Evolutionary conservation across 495 filamentous ascomycete genomes (phyloP).

Genomic region (Neurospora pannonica): DNA sequence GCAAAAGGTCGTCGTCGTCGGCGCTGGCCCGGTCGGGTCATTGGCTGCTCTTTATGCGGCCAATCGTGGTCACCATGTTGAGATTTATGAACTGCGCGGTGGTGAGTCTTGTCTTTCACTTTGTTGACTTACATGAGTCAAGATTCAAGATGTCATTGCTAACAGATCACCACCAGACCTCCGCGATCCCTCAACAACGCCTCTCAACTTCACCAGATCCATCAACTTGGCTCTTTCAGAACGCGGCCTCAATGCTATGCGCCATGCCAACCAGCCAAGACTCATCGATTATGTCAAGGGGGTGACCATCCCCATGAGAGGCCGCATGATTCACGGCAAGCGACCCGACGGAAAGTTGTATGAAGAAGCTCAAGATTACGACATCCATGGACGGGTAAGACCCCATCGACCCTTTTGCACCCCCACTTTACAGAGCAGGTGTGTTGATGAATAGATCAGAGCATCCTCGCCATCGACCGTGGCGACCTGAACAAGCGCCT

Average conservation of each 20-base stretch:
- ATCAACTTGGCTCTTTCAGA: constrained; percentile 95
- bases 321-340: constrained; percentile 91
- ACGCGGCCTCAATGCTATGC: constrained; percentile 83
- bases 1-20: constrained; percentile 75
- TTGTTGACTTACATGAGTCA: background rate
- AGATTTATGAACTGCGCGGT: constrained; percentile 87
- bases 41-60: constrained; percentile 90
- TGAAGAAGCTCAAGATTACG: constrained; percentile 78
- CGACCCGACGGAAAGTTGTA: constrained; percentile 54
- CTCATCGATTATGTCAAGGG: constrained; percentile 64
- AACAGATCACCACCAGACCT: constrained; percentile 52
- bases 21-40: constrained; percentile 87
- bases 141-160: background rate
- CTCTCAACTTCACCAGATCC: constrained; percentile 92
- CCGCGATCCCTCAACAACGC: constrained; percentile 69
- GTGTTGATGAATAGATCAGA: constrained; percentile 19
- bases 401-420: background rate
- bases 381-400: constrained; percentile 74
- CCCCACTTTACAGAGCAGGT: background rate
- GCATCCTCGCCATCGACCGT: constrained; percentile 55
- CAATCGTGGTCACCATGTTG: constrained; percentile 73
- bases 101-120: constrained; percentile 48
- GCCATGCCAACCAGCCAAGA: constrained; percentile 48
- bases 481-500: constrained; percentile 75
- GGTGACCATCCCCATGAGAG: constrained; percentile 83